Base-by-base conservation (phyloP, 2,329 filamentous ascomycete species). In the Trichophyton mentagrophytes region DNA sequence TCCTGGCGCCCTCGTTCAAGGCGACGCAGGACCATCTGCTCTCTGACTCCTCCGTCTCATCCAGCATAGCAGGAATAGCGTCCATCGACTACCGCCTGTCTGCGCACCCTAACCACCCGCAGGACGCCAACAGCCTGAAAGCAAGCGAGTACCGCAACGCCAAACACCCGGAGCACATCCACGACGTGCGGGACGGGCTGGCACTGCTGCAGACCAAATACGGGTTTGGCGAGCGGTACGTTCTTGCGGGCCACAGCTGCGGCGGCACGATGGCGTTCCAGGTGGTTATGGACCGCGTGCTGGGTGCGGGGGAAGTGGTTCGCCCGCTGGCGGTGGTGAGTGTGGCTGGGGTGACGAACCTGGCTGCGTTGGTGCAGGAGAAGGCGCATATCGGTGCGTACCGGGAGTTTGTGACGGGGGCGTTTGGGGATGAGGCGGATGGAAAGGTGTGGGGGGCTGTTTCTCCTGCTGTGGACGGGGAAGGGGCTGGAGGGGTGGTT, bases 41-140 rank as follows among this genome's bases (percentile, higher is more conserved):
- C 20, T 57, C 40, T 5, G 33, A 63, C 15, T 62, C 65, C 1
- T 63, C 55, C 15, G 40, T 44, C n/a, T 7, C 13, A 2, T 5
- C 3, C 40, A 44, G n/a, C 27, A 73, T 78, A 57, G 65, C 68
- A 2, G 75, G 68, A 8, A 72, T 76, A 63, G 77, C 76, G 3
- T 77, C 76, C 7, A 73, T 79, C 64, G 72, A 75, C 51, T 78
- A 79, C 66, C 72, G 77, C n/a, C 69, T 79, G 5, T 75, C 75
- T 38, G 65, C 74, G 2, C 74, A 78, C 62, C 74, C 72, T 3
- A 65, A 68, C 5, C 68, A 73, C 62, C 74, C 74, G 0, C 74
- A 77, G 62, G 70, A 74, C 58, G 64, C 65, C 33, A 2, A 69
- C 57, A 25, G 73, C 33, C 9, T 71, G 0, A 38, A 65, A 3